phyloP scores from a whole-genome alignment of 768 basidiomycete genomes.

The Russula compacta region DNA sequence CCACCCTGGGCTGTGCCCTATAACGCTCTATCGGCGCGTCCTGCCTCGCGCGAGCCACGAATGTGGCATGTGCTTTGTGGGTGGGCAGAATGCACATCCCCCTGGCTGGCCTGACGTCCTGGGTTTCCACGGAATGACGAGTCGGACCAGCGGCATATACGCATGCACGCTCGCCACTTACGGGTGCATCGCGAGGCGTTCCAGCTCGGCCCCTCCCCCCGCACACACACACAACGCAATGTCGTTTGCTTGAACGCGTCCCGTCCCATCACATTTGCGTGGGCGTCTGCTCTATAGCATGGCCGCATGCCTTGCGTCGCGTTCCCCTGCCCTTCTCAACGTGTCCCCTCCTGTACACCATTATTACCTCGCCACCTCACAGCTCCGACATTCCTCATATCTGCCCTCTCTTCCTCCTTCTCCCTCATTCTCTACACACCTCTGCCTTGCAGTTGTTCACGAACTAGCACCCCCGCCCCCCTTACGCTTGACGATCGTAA shows the following conservation, averaged over 20 bases:
- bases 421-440: neutral
- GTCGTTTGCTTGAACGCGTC: neutral
- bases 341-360: constrained; percentile 7
- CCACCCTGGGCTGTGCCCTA: constrained; percentile 1
- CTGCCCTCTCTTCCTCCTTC: constrained; percentile 7
- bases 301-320: constrained; percentile 12
- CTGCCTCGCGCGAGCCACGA: constrained; percentile 13
- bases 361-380: constrained; percentile 13
- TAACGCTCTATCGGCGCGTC: constrained; percentile 1
- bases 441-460: neutral
- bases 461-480: neutral
- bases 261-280: constrained; percentile 4
- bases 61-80: constrained; percentile 2
- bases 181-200: neutral
- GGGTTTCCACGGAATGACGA: neutral
- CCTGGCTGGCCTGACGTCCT: neutral
- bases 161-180: neutral
- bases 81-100: neutral
- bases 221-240: neutral
- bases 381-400: constrained; percentile 11
- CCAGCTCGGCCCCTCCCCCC: neutral
- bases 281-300: constrained; percentile 1
- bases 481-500: neutral
- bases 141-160: neutral
- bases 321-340: constrained; percentile 22